phyloP scores from a whole-genome alignment of 2,329 filamentous ascomycete species.

The Cercospora nicotianae region DNA sequence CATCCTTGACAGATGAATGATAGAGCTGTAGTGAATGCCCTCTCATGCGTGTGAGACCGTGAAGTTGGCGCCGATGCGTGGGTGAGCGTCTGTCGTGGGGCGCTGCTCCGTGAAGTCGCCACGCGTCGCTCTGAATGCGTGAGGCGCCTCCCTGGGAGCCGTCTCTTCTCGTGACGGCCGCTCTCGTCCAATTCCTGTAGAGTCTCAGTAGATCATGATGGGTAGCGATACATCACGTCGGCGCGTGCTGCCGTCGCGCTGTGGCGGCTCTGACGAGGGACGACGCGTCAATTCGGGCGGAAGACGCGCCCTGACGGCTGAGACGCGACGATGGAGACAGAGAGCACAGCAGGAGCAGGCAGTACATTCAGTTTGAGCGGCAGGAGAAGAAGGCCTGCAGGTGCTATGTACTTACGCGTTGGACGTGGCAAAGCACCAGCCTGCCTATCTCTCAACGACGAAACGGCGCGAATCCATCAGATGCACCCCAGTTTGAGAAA shows the following conservation, averaged over 20 bases:
- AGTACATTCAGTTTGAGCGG: neutral
- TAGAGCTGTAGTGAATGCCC: neutral
- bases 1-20: neutral
- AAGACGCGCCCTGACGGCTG: neutral
- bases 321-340: neutral
- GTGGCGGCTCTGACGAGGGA: neutral
- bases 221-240: neutral
- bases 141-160: too few species aligned
- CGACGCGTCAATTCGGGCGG: neutral
- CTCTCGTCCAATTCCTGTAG: neutral
- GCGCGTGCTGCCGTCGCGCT: neutral
- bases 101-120: neutral
- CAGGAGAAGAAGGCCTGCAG: neutral
- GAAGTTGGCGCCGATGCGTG: neutral
- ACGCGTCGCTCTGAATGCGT: neutral
- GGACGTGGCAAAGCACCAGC: neutral
- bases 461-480: neutral
- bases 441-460: neutral
- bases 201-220: neutral
- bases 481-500: neutral
- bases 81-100: neutral
- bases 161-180: too few species aligned
- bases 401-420: neutral
- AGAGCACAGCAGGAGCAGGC: neutral
- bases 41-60: neutral